Percentiles rank a stretch among this genome's conserved stretches.
These are phyloP conservation scores for Biscogniauxia sp. DNA, from an alignment of 2,329 filamentous ascomycete species.

Conservation along the genomic window DNA sequence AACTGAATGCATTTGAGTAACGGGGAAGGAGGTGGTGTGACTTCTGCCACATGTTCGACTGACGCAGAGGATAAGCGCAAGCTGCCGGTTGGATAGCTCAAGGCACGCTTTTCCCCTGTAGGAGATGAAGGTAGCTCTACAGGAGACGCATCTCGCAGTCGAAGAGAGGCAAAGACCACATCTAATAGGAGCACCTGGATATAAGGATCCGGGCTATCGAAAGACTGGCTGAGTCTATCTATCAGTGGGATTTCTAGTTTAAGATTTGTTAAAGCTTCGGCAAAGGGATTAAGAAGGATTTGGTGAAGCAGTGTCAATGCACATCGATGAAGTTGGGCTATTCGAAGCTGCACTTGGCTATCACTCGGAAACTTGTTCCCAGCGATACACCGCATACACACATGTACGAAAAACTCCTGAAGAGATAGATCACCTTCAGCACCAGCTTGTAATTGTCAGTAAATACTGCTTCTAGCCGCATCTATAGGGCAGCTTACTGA, in stretches of 20 bases:
- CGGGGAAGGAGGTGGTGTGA: slow-evolving; percentile 59
- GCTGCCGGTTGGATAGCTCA: slow-evolving; percentile 42
- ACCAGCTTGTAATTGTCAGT: slow-evolving; percentile 40
- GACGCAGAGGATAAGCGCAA: slow-evolving; percentile 39
- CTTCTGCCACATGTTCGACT: slow-evolving; percentile 25
- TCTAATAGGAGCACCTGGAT: slow-evolving; percentile 78
- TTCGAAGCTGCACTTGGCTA: slow-evolving; percentile 43
- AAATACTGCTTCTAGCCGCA: slow-evolving; percentile 19
- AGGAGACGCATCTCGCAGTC: slow-evolving; percentile 51
- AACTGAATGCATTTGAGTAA: slow-evolving; percentile 83
- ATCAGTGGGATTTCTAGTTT: slow-evolving; percentile 71
- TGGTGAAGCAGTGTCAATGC: slow-evolving; percentile 69
- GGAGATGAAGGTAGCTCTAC: slow-evolving; percentile 44
- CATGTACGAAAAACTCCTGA: slow-evolving; percentile 66
- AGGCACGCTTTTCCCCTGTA: slow-evolving; percentile 45
- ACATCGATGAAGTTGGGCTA: slow-evolving; percentile 67
- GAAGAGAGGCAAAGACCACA: slow-evolving; percentile 72
- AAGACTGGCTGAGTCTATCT: slow-evolving; percentile 60
- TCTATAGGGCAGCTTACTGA: slow-evolving; percentile 47
- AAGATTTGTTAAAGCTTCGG: slow-evolving; percentile 56
- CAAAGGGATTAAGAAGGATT: slow-evolving; percentile 63
- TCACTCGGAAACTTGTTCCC: slow-evolving; percentile 37
- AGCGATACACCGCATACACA: slow-evolving; percentile 63
- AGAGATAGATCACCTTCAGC: slow-evolving; percentile 57
- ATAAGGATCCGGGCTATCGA: slow-evolving; percentile 62